phyloP scores from a whole-genome alignment of 2,329 filamentous ascomycete species.

The Capronia coronata region DNA sequence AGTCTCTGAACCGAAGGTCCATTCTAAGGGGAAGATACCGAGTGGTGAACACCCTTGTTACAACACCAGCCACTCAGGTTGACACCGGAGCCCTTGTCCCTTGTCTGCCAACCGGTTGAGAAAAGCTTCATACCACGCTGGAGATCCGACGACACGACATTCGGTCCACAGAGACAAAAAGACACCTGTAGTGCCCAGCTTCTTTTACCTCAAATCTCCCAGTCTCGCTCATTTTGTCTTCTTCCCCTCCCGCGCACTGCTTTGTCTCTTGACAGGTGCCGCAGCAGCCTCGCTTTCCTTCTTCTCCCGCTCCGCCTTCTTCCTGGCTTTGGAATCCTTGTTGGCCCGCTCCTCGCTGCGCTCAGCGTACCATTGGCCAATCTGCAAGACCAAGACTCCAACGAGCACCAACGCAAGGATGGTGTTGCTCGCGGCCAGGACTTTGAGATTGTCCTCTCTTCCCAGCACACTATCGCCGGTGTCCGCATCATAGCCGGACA shows the following conservation, averaged over 20 bases:
- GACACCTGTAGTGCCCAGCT: too few relatives aligned
- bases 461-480: slow-evolving; percentile 56
- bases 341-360: slow-evolving; percentile 81
- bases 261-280: slow-evolving; percentile 26
- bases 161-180: too few relatives aligned
- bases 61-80: too few relatives aligned
- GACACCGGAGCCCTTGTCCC: too few relatives aligned
- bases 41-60: background rate
- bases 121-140: too few relatives aligned
- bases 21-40: background rate
- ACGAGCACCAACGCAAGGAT: slow-evolving; percentile 89
- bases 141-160: too few relatives aligned
- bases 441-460: slow-evolving; percentile 81
- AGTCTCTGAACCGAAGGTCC: background rate
- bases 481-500: slow-evolving; percentile 26
- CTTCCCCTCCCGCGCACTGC: slow-evolving; percentile 29
- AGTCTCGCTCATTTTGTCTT: slow-evolving; percentile 30
- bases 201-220: background rate
- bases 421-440: slow-evolving; percentile 89
- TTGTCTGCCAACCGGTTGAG: too few relatives aligned
- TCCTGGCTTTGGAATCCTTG: slow-evolving; percentile 47
- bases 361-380: slow-evolving; percentile 98
- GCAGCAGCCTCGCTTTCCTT: slow-evolving; percentile 14
- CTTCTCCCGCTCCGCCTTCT: slow-evolving; percentile 15
- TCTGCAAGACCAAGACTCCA: slow-evolving; percentile 86